Conservation (phyloP, 352 stramenopile genomes). For the Peronospora destructor region DNA sequence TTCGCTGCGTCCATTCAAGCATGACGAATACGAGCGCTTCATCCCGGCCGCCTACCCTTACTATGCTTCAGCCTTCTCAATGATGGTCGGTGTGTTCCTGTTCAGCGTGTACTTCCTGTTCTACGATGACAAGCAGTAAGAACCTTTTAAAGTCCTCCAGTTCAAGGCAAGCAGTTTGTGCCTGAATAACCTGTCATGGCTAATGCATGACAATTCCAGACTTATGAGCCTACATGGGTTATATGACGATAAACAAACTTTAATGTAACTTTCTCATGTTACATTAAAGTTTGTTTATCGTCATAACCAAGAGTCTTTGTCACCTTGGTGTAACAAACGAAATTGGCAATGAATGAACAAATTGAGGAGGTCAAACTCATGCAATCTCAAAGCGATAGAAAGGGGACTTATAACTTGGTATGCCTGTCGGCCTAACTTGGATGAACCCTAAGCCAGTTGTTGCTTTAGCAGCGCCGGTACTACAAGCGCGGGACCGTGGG, state of each 20-base stretch:
- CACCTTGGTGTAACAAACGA: too few species aligned
- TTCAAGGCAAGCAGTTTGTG: too few species aligned
- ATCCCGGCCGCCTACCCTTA: conserved; percentile 90
- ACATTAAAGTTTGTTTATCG: too few species aligned
- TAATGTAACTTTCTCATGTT: too few species aligned
- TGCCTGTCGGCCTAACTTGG: background rate
- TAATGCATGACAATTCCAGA: too few species aligned
- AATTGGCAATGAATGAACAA: too few species aligned
- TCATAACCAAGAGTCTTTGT: too few species aligned
- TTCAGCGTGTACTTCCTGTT: conserved; percentile 89
- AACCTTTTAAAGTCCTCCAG: background rate
- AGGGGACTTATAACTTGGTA: conserved; percentile 13
- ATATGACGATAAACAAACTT: too few species aligned
- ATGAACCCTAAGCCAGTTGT: conserved; percentile 20
- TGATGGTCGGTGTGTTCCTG: conserved; percentile 87
- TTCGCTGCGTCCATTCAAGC: conserved; percentile 89
- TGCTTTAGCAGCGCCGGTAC: conserved; percentile 19
- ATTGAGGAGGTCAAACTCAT: background rate
- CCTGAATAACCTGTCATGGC: too few species aligned
- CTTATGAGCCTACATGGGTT: too few species aligned
- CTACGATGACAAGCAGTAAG: conserved; percentile 57
- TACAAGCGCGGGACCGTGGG: conserved; percentile 13
- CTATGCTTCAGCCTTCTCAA: conserved; percentile 88
- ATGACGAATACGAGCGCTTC: conserved; percentile 94
- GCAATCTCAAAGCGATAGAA: background rate